Conservation (phyloP, 164 flowering plant genomes). For the Umbellularia californica region DNA sequence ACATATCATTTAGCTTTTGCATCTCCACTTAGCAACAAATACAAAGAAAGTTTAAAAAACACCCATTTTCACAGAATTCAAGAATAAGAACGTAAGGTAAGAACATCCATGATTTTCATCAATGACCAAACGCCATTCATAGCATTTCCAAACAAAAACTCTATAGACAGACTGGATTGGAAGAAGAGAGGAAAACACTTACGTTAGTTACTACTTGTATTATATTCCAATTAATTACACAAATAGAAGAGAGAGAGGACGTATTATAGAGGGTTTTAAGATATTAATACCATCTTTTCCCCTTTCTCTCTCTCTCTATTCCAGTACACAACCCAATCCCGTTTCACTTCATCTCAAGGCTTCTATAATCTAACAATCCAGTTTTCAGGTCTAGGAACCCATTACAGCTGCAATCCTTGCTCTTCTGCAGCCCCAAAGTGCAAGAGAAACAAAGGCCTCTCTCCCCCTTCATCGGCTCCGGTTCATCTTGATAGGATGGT, state of each 20-base stretch:
- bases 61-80: no score
- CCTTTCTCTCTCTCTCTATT: background rate
- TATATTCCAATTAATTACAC: slow-evolving; percentile 20
- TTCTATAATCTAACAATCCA: slow-evolving; percentile 66
- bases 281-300: background rate
- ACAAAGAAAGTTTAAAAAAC: no score
- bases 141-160: no score
- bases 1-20: no score
- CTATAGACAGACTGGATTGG: background rate
- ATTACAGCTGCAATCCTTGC: slow-evolving; percentile 57
- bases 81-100: no score
- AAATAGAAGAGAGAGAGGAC: slow-evolving; percentile 11
- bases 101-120: background rate
- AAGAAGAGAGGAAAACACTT: background rate
- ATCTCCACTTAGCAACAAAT: no score
- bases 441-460: slow-evolving; percentile 57
- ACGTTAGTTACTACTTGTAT: slow-evolving; percentile 5
- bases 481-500: slow-evolving; percentile 34
- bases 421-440: slow-evolving; percentile 60
- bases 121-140: background rate
- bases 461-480: slow-evolving; percentile 28
- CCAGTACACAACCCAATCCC: background rate
- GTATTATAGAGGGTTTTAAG: slow-evolving; percentile 10
- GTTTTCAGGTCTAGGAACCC: slow-evolving; percentile 42
- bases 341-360: slow-evolving; percentile 67